These are phyloP conservation scores for Saposhnikovia divaricata DNA, from an alignment of 129 eudicot genomes.

Conservation along the genomic window DNA sequence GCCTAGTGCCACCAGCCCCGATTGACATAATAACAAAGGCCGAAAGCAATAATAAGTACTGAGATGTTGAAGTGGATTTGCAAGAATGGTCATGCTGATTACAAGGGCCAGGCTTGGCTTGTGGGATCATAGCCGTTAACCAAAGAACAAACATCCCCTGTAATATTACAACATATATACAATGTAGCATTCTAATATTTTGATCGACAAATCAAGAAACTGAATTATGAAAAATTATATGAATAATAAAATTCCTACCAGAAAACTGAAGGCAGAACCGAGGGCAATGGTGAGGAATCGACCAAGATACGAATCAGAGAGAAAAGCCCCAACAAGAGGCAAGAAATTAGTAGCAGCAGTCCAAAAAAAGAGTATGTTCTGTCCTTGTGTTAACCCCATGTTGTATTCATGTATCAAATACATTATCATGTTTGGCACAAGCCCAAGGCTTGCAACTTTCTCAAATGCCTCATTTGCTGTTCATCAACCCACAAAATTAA, in stretches of 20 bases:
- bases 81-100: slow-evolving; percentile 21
- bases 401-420: slow-evolving; percentile 32
- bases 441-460: slow-evolving; percentile 42
- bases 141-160: slow-evolving; percentile 72
- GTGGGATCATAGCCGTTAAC: slow-evolving; percentile 61
- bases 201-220: too few relatives aligned
- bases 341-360: slow-evolving; percentile 36
- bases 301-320: slow-evolving; percentile 43
- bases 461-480: slow-evolving; percentile 52
- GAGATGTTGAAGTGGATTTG: slow-evolving; percentile 40
- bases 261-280: slow-evolving; percentile 35
- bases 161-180: neutral
- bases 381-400: slow-evolving; percentile 24
- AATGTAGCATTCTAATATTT: neutral
- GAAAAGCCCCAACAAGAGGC: slow-evolving; percentile 38
- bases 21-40: slow-evolving; percentile 62
- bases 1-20: slow-evolving; percentile 86
- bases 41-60: slow-evolving; percentile 33
- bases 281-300: slow-evolving; percentile 35
- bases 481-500: neutral
- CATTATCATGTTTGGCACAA: slow-evolving; percentile 39
- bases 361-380: slow-evolving; percentile 33
- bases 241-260: slow-evolving; percentile 26
- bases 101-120: slow-evolving; percentile 49
- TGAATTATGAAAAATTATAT: neutral